Evolutionary conservation across 148 eudicot genomes (phyloP).

Genomic region (Fallopia convolvulus): DNA sequence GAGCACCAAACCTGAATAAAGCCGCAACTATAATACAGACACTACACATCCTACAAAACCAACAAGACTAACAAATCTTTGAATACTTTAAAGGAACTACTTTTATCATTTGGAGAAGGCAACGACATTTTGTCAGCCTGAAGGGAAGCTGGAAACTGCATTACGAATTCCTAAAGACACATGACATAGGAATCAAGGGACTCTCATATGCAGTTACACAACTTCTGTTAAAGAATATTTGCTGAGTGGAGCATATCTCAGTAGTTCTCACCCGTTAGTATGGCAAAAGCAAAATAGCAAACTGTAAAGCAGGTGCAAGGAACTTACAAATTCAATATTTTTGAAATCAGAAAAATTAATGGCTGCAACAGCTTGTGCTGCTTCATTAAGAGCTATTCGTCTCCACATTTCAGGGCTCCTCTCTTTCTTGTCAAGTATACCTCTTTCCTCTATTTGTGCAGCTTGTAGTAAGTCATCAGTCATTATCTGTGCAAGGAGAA

Average conservation of each 20-base stretch:
- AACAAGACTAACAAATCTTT: neutral
- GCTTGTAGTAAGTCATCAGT: conserved; percentile 93
- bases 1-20: conserved; percentile 1
- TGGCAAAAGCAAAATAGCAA: neutral
- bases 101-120: conserved; percentile 4
- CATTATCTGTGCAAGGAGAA: conserved; percentile 43
- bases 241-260: neutral
- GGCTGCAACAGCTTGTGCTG: conserved; percentile 75
- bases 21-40: neutral
- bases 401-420: conserved; percentile 76
- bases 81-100: neutral
- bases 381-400: conserved; percentile 87
- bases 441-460: conserved; percentile 86
- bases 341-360: conserved; percentile 80
- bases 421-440: conserved; percentile 68
- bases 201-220: neutral
- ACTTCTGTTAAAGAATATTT: neutral
- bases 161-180: neutral
- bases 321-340: conserved; percentile 74
- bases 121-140: neutral
- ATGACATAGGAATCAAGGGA: neutral
- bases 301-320: neutral
- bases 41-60: neutral
- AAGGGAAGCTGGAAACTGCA: neutral
- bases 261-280: neutral